Evolutionary conservation across 441 rosid genomes (phyloP), one percentile per base, ranked within the genome.

Genomic region (Pelargonium fulgidum): DNA sequence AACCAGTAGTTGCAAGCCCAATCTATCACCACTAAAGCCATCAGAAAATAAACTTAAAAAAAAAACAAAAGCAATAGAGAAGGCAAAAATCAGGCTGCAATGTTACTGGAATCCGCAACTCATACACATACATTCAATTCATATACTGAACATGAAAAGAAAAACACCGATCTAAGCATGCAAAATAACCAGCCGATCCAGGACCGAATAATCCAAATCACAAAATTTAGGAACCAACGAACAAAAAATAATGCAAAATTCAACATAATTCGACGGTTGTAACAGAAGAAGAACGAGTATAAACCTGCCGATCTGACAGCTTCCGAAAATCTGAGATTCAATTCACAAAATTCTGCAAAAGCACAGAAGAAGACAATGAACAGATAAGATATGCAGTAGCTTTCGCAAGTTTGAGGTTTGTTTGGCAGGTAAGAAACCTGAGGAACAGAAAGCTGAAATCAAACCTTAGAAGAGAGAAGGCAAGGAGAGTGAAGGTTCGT

Each of bases 141-240:
- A 7, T 14, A 54, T 7, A 29, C 62, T 13, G 0, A 50, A 3
- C 7, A 4, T 3, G 19, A 50, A 50, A 50, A 50, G 9, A 17
- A 54, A 54, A 17, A 54, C 16, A n/a, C 20, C 7, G 19, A 50
- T 50, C 58, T 50, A 50, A 50, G 56, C 56, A 50, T 13, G n/a
- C 36, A 29, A 7, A 29, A 66, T 10, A 66, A 11, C 63, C 48
- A 66, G 45, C 54, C 61, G 58, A 73, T 68, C 75, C 63, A 19
- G 74, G 68, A 77, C 52, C 70, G 52, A 65, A 68, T 10, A 54
- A n/a, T 5, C 58, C 7, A 70, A 66, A 17, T 56, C 17, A 12
- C n/a, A 66, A 19, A 33, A 17, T 36, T 24, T 0, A 33, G 0
- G 10, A 17, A 59, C n/a, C 3, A 45, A 42, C 10, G 7, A 14